Conservation (phyloP, 495 filamentous ascomycete species). For the Recurvomyces mirabilis region DNA sequence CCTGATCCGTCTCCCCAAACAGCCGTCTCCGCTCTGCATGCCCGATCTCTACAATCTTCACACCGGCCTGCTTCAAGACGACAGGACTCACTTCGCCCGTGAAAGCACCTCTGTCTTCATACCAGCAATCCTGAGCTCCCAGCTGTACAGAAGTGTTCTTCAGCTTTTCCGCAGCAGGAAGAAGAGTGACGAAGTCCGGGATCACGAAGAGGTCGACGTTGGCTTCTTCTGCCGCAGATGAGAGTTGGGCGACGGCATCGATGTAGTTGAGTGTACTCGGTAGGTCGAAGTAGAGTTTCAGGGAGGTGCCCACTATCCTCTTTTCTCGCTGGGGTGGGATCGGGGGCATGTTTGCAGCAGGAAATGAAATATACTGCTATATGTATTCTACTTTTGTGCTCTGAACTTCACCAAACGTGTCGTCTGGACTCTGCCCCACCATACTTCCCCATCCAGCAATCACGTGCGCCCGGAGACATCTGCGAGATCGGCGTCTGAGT, state of each 20-base stretch:
- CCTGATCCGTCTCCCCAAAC: constrained; percentile 59
- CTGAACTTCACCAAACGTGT: too few relatives aligned
- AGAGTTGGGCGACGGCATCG: constrained; percentile 40
- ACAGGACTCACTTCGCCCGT: constrained; percentile 68
- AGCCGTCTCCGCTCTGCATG: constrained; percentile 64
- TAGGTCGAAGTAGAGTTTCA: constrained; percentile 77
- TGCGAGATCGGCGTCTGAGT: too few relatives aligned
- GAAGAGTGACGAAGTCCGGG: constrained; percentile 61
- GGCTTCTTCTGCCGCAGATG: constrained; percentile 25
- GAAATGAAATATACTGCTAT: too few relatives aligned
- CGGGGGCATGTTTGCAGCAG: constrained; percentile 24
- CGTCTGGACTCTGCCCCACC: too few relatives aligned
- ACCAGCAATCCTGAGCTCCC: constrained; percentile 67
- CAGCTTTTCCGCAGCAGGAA: constrained; percentile 44
- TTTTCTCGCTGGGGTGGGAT: constrained; percentile 40
- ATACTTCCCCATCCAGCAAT: too few relatives aligned
- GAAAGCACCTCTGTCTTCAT: constrained; percentile 53
- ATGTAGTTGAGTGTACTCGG: constrained; percentile 53
- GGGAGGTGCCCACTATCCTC: constrained; percentile 63
- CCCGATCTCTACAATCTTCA: constrained; percentile 60
- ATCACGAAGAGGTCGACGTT: constrained; percentile 52
- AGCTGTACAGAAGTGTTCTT: constrained; percentile 37
- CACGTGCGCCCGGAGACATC: too few relatives aligned
- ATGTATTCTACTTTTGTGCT: too few relatives aligned
- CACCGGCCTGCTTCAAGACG: constrained; percentile 52